phyloP scores from a whole-genome alignment of 441 rosid species.

The Arabidopsis hybrid region DNA sequence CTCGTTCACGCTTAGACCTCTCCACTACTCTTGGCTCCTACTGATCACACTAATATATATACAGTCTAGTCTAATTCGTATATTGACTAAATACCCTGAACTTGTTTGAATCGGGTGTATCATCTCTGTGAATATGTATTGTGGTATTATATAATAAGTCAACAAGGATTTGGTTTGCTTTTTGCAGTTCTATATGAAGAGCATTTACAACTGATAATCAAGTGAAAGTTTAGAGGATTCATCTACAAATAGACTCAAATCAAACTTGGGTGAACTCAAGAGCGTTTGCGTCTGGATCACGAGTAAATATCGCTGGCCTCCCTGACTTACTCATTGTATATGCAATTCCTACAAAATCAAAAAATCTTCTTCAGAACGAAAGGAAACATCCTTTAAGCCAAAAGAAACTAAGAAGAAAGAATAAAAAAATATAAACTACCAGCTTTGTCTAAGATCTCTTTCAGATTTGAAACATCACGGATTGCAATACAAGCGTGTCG shows the following conservation, averaged over 20 bases:
- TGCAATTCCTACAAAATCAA: slow-evolving; percentile 60
- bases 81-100: slow-evolving; percentile 31
- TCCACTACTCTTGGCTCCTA: slow-evolving; percentile 40
- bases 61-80: slow-evolving; percentile 9
- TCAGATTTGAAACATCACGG: slow-evolving; percentile 76
- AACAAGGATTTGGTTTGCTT: background rate
- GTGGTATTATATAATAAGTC: background rate
- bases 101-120: slow-evolving; percentile 40
- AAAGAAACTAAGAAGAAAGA: background rate
- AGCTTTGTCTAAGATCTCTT: slow-evolving; percentile 77
- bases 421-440: slow-evolving; percentile 48
- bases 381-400: background rate
- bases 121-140: background rate
- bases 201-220: slow-evolving; percentile 21
- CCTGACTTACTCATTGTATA: slow-evolving; percentile 90
- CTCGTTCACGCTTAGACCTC: slow-evolving; percentile 48
- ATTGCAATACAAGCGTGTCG: slow-evolving; percentile 93
- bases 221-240: background rate
- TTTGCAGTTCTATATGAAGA: background rate
- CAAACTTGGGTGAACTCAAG: slow-evolving; percentile 84
- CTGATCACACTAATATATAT: slow-evolving; percentile 19
- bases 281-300: slow-evolving; percentile 96
- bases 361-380: background rate
- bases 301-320: slow-evolving; percentile 87
- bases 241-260: slow-evolving; percentile 22